Percentiles rank a stretch among this genome's conserved stretches.
phyloP scores from a whole-genome alignment of 2,329 filamentous ascomycete genomes.

The Diplodia scrobiculata region DNA sequence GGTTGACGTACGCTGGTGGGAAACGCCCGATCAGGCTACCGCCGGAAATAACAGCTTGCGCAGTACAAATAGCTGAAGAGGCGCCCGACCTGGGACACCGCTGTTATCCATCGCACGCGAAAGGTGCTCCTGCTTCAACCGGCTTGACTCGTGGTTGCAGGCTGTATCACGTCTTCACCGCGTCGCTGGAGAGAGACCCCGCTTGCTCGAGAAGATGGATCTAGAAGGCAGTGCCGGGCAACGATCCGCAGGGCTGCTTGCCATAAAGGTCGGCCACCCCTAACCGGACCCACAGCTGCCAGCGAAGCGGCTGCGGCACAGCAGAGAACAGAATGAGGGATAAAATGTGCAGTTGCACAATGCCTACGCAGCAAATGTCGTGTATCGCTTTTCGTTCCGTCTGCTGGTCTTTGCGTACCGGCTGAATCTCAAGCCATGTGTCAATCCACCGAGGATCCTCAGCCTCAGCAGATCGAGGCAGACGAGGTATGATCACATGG shows the following conservation, averaged over 20 bases:
- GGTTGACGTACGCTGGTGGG: neutral
- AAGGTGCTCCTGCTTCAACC: no score
- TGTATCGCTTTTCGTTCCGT: neutral
- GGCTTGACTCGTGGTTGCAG: neutral
- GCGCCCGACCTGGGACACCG: no score
- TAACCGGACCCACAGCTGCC: neutral
- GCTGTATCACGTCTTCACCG: neutral
- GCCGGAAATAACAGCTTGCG: neutral
- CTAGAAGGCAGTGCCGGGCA: neutral
- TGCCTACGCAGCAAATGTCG: neutral
- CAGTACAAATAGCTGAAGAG: no score
- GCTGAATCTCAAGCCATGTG: neutral
- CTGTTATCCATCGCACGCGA: no score
- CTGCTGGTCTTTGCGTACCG: neutral
- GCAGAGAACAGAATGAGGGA: neutral
- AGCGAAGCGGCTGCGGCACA: neutral
- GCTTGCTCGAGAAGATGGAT: neutral
- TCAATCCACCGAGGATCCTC: neutral
- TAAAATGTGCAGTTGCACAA: neutral
- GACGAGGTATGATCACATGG: neutral
- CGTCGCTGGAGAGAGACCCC: neutral
- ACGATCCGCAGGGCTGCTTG: neutral
- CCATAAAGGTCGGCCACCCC: neutral
- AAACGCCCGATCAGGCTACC: neutral
- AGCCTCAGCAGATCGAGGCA: neutral